These are phyloP conservation scores for Andrographis paniculata DNA, from an alignment of 305 asterid genomes.

Conservation along the genomic window DNA sequence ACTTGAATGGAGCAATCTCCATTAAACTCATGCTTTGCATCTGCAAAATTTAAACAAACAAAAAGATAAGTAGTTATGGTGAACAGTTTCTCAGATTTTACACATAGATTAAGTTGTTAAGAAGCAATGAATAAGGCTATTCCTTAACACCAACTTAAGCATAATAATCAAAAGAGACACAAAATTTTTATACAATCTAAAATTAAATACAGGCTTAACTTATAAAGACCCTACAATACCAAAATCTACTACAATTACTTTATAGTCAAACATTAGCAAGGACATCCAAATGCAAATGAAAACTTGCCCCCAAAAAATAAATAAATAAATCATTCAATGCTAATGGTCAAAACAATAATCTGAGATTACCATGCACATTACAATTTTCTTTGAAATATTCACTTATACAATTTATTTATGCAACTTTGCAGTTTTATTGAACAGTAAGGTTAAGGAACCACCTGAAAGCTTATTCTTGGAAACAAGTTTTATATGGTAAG, in stretches of 20 bases:
- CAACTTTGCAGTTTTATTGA: background rate
- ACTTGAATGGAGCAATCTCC: constrained; percentile 69
- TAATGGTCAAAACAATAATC: too few relatives aligned
- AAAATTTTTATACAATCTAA: constrained; percentile 6
- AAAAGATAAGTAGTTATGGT: constrained; percentile 1
- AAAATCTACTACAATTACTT: too few relatives aligned
- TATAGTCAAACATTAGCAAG: too few relatives aligned
- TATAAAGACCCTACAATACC: background rate
- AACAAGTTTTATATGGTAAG: constrained; percentile 66
- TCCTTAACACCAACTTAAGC: constrained; percentile 14
- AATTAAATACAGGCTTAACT: constrained; percentile 6
- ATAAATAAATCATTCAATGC: too few relatives aligned
- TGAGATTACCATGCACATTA: too few relatives aligned
- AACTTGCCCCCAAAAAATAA: too few relatives aligned
- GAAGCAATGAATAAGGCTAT: background rate
- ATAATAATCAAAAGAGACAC: constrained; percentile 13
- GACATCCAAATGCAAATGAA: too few relatives aligned
- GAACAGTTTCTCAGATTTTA: too few relatives aligned
- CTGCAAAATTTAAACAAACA: constrained; percentile 34
- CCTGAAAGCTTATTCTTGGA: constrained; percentile 71
- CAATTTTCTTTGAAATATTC: background rate
- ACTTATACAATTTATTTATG: background rate
- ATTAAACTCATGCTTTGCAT: constrained; percentile 62
- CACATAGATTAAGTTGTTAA: too few relatives aligned
- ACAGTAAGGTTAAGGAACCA: constrained; percentile 20